phyloP scores from a whole-genome alignment of 441 rosid species.

The Populus hybrid region DNA sequence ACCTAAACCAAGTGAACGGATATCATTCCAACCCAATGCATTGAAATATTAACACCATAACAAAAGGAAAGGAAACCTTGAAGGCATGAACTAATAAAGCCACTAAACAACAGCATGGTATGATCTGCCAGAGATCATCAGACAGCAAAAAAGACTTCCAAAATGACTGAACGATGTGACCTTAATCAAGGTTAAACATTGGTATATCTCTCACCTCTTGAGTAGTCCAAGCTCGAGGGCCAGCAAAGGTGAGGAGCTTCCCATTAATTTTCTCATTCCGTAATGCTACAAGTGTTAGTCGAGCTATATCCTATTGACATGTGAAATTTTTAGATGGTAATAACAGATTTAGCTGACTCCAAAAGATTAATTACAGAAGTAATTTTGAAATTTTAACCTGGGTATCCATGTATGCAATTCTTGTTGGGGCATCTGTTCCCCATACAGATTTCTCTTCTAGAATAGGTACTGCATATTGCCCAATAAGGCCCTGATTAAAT shows the following conservation, averaged over 20 bases:
- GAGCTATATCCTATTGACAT: slow-evolving; percentile 71
- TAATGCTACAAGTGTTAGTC: slow-evolving; percentile 77
- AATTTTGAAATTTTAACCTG: slow-evolving; percentile 43
- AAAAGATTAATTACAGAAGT: slow-evolving; percentile 6
- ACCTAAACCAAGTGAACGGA: slow-evolving; percentile 44
- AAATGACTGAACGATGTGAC: not conserved
- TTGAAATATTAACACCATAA: not conserved
- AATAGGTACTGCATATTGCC: slow-evolving; percentile 96
- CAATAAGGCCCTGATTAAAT: slow-evolving; percentile 70
- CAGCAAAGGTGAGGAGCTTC: slow-evolving; percentile 87
- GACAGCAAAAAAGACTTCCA: not conserved
- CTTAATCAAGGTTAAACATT: not conserved
- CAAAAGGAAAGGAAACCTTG: not conserved
- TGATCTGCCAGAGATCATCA: not conserved
- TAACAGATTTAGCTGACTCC: not conserved
- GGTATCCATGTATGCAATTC: slow-evolving; percentile 97
- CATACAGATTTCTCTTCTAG: slow-evolving; percentile 94
- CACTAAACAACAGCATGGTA: not conserved
- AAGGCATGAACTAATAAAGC: not conserved
- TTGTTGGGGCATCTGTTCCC: slow-evolving; percentile 98
- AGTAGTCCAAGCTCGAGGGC: slow-evolving; percentile 98
- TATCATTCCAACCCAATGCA: not conserved
- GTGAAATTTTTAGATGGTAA: slow-evolving; percentile 15
- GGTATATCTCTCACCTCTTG: slow-evolving; percentile 62
- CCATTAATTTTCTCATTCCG: slow-evolving; percentile 71